These are phyloP conservation scores for Carpinus viminea DNA, from an alignment of 306 rosid genomes.

Conservation along the genomic window DNA sequence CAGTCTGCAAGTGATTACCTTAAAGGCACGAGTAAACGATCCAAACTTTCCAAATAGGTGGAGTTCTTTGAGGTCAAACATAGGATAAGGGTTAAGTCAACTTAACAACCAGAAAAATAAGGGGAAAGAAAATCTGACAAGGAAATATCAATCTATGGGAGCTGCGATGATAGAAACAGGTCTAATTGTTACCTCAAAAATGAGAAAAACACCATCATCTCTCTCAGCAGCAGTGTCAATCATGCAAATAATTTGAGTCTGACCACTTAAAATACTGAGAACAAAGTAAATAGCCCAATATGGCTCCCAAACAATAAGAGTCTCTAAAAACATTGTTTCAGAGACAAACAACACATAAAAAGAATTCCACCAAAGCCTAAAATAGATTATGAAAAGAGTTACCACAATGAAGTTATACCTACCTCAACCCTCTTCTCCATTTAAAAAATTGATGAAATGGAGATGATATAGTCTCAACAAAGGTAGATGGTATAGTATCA, in stretches of 20 bases:
- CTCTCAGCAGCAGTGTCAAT: conserved; percentile 71
- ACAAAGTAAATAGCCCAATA: conserved; percentile 36
- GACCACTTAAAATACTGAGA: conserved; percentile 50
- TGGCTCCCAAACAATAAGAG: conserved; percentile 41
- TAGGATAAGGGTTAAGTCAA: conserved; percentile 41
- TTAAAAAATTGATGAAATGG: conserved; percentile 77
- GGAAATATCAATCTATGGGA: conserved; percentile 34
- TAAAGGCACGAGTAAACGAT: conserved; percentile 42
- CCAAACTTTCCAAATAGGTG: conserved; percentile 37
- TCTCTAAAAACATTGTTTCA: conserved; percentile 51
- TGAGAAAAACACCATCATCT: conserved; percentile 60
- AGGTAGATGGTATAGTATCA: conserved; percentile 83
- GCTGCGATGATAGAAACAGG: conserved; percentile 29
- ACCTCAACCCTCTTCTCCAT: conserved; percentile 91
- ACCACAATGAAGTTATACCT: conserved; percentile 68
- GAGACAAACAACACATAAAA: conserved; percentile 40
- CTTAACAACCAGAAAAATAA: conserved; percentile 36
- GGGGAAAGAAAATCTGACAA: conserved; percentile 27
- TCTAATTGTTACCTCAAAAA: conserved; percentile 84
- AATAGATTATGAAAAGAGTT: conserved; percentile 41
- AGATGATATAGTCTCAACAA: conserved; percentile 83
- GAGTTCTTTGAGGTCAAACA: conserved; percentile 47
- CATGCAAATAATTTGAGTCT: conserved; percentile 58
- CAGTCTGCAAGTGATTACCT: conserved; percentile 17
- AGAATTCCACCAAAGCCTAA: conserved; percentile 42